These are phyloP conservation scores for Aureobasidium sp. DNA, from an alignment of 2,329 filamentous ascomycete species.

Conservation along the genomic window DNA sequence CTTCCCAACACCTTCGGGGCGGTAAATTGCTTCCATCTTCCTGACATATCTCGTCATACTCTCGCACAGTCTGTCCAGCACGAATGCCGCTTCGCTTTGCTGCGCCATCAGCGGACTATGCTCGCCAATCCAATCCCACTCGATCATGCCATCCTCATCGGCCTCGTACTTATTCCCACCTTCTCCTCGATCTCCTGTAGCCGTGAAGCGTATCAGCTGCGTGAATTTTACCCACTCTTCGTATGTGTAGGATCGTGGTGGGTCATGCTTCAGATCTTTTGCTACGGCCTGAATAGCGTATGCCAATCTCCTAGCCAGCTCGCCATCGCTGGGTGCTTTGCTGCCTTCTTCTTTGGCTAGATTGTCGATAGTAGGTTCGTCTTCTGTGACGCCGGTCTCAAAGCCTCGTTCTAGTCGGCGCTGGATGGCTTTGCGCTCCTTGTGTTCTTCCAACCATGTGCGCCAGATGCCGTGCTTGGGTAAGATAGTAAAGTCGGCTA, in stretches of 20 bases:
- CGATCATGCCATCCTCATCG: conserved; percentile 52
- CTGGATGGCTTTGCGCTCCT: conserved; percentile 21
- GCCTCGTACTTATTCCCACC: conserved; percentile 32
- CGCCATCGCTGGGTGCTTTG: conserved; percentile 45
- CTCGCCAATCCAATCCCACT: conserved; percentile 69
- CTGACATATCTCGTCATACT: conserved; percentile 48
- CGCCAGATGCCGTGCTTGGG: conserved; percentile 54
- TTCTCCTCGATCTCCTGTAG: conserved; percentile 16
- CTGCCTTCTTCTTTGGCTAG: conserved; percentile 34
- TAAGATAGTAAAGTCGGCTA: conserved; percentile 61
- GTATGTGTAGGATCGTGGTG: conserved; percentile 63
- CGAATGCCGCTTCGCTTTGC: conserved; percentile 58
- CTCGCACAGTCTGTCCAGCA: conserved; percentile 59
- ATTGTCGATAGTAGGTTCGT: conserved; percentile 34
- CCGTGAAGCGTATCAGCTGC: conserved; percentile 58
- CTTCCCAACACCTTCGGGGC: background rate
- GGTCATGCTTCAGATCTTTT: conserved; percentile 52
- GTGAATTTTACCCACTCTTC: conserved; percentile 85
- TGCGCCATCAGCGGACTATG: conserved; percentile 60
- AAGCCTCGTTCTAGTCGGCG: conserved; percentile 44
- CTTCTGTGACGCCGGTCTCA: conserved; percentile 29
- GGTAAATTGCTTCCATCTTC: conserved; percentile 3
- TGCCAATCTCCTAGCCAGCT: conserved; percentile 57
- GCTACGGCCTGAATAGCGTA: conserved; percentile 63
- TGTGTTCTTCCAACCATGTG: conserved; percentile 34